Evolutionary conservation across 1,139 yeast genomes (phyloP).

Genomic region (Geotrichum bryndzae): DNA sequence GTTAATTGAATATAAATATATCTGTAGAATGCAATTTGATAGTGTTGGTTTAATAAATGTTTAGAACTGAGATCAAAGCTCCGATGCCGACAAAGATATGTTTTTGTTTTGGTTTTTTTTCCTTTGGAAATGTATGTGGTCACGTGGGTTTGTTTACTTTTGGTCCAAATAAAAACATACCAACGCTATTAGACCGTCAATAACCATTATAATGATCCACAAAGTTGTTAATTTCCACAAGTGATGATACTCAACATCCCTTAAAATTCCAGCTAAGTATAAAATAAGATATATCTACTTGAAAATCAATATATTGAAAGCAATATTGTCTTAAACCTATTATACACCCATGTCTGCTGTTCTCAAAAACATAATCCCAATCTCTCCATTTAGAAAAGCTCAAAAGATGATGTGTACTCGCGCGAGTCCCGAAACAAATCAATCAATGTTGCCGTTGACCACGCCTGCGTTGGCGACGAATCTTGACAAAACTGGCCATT

Average conservation of each 20-base stretch:
- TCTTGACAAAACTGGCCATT: slow-evolving; percentile 76
- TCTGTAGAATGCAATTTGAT: too few relatives aligned
- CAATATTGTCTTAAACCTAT: background rate
- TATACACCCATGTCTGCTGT: too few relatives aligned
- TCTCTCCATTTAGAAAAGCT: background rate
- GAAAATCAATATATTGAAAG: background rate
- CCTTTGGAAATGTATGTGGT: background rate
- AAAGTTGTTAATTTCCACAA: background rate
- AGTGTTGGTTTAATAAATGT: background rate
- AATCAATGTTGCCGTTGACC: slow-evolving; percentile 83
- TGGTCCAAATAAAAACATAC: background rate
- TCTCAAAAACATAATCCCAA: background rate
- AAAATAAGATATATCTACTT: background rate
- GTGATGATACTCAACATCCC: too few relatives aligned
- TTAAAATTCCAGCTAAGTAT: too few relatives aligned
- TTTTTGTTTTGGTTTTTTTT: background rate
- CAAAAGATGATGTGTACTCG: background rate
- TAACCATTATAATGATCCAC: background rate
- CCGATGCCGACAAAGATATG: background rate
- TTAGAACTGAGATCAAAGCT: too few relatives aligned
- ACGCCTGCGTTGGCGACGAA: slow-evolving; percentile 93
- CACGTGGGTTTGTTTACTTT: background rate
- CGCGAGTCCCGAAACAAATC: slow-evolving; percentile 67
- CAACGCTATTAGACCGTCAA: background rate
- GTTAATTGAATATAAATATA: too few relatives aligned